Base-by-base conservation (phyloP, 805 yeast genomes). In the Lipomyces mesembrius region DNA sequence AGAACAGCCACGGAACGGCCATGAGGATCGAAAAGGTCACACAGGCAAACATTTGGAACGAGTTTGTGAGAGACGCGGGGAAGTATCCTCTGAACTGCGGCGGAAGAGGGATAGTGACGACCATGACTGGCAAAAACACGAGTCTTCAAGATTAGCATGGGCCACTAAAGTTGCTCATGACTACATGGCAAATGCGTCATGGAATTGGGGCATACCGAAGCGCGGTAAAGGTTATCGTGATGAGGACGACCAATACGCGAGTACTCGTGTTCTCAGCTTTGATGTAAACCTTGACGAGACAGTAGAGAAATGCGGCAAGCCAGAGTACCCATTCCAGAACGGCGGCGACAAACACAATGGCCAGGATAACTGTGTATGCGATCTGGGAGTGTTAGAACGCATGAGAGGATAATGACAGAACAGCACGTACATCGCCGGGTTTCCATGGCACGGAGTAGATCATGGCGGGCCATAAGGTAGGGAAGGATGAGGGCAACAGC, bases 241-340 rank as follows among this genome's bases (percentile, higher is more conserved):
- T 60, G 51, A 67, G 0, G 9, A 61, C 57, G 20, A 69, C 65
- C 35, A 67, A 49, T 5, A 67, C 17, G 25, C 35, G 51, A 49
- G 59, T 65, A 11, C 63, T 57, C 22, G 49, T 22, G 34, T 57
- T 64, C 29, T 65, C 71, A 5, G 71, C 71, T 43, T 67, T 67
- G 57, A 8, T 9, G 37, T 51, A 67, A 20, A 65, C 68, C 60
- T 62, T 65, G 27, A 37, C 17, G n/a, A 67, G 62, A 32, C 71
- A 67, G 60, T 67, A 67, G 22, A 62, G 32, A 39, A 67, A 67
- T 17, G 68, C 68, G 2, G 59, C 61, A 22, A 67, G 61, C 68
- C 68, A 67, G 32, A 67, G 61, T 25, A 67, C 11, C 71, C 71
- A 67, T 37, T 67, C 71, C 53, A 67, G 60, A 35, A 65, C 17